Evolutionary conservation across 2,329 filamentous ascomycete species (phyloP).

Genomic region (Gliomastix tumulicola): DNA sequence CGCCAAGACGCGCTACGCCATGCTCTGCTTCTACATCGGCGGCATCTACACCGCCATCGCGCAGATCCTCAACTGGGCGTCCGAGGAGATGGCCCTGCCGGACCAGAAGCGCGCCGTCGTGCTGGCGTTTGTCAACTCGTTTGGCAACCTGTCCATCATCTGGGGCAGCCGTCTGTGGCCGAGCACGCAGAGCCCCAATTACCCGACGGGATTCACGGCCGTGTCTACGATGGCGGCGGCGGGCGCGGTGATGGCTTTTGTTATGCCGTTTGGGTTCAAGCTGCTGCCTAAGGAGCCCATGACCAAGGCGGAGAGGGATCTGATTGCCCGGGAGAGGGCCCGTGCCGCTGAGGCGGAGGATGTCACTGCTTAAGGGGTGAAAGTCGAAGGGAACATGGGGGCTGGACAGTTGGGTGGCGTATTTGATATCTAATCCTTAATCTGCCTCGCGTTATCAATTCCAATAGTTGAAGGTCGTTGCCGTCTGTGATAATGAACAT

Average conservation of each 20-base stretch:
- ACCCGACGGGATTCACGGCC: slow-evolving; percentile 5
- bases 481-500: too few relatives aligned
- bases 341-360: too few relatives aligned
- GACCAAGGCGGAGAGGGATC: background rate
- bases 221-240: background rate
- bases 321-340: too few relatives aligned
- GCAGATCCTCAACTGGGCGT: slow-evolving; percentile 8
- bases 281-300: background rate
- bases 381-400: too few relatives aligned
- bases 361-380: too few relatives aligned
- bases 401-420: too few relatives aligned
- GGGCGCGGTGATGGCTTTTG: background rate
- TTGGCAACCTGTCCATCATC: slow-evolving; percentile 9
- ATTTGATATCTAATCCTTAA: too few relatives aligned
- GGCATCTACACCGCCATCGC: slow-evolving; percentile 8
- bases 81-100: slow-evolving; percentile 7
- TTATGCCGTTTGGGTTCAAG: background rate
- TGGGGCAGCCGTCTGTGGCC: slow-evolving; percentile 10
- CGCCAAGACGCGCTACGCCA: slow-evolving; percentile 6
- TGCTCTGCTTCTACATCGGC: slow-evolving; percentile 7
- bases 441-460: too few relatives aligned
- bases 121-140: slow-evolving; percentile 9
- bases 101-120: slow-evolving; percentile 8
- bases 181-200: slow-evolving; percentile 3
- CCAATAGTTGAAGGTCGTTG: too few relatives aligned